A percentile compares a stretch with the other conserved stretches of the same genome.
Conservation (phyloP, 2,329 filamentous ascomycete species). For the Pseudopithomyces maydicus region DNA sequence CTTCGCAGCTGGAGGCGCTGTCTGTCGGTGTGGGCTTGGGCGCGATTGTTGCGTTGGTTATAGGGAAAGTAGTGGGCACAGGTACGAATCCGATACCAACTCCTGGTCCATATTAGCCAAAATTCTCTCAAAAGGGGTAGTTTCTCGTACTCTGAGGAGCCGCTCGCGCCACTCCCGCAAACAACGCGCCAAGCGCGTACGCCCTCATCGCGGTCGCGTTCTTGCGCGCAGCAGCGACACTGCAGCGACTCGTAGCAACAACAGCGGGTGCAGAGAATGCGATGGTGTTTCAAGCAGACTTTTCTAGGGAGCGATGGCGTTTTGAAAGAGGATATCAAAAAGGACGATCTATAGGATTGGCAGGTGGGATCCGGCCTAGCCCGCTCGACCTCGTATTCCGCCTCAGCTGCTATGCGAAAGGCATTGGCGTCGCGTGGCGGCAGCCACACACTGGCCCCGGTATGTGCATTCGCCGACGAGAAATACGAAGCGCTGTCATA, state of each 20-base stretch:
- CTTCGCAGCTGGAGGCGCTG: conserved; percentile 3
- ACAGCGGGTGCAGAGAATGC: conserved; percentile 6
- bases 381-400: conserved; percentile 13
- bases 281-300: conserved; percentile 6
- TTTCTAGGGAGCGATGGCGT: conserved; percentile 10
- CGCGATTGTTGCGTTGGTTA: conserved; percentile 1
- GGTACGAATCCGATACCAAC: conserved; percentile 7
- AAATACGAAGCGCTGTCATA: conserved; percentile 9
- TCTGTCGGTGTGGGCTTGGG: conserved; percentile 7
- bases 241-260: background rate
- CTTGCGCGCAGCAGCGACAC: background rate
- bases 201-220: conserved; percentile 5
- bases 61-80: background rate
- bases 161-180: conserved; percentile 12
- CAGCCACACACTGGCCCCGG: conserved; percentile 1
- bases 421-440: conserved; percentile 14
- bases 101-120: conserved; percentile 4
- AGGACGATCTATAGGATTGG: background rate
- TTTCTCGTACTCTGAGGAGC: conserved; percentile 14
- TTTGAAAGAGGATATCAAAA: conserved; percentile 4
- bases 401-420: conserved; percentile 11
- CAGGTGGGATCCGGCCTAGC: conserved; percentile 3
- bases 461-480: background rate
- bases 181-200: conserved; percentile 2
- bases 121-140: background rate